These are phyloP conservation scores for Globisporangium polare DNA, from an alignment of 352 stramenopile genomes.

Conservation along the genomic window DNA sequence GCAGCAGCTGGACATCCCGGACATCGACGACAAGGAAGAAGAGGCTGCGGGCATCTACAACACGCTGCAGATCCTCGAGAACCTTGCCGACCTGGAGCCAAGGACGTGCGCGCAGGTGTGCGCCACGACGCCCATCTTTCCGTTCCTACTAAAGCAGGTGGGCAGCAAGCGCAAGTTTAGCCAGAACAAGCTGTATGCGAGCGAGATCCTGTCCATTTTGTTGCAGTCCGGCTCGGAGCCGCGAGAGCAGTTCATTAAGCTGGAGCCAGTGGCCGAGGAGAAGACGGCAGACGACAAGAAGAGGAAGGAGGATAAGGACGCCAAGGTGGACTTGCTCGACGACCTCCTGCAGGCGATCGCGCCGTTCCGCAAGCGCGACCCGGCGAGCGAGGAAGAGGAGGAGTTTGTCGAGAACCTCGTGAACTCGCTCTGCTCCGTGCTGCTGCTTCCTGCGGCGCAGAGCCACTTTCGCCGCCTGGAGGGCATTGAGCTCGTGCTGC, in stretches of 20 bases:
- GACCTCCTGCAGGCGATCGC: slow-evolving; percentile 87
- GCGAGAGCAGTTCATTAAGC: slow-evolving; percentile 30
- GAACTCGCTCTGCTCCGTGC: slow-evolving; percentile 76
- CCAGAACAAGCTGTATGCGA: slow-evolving; percentile 82
- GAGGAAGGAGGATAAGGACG: slow-evolving; percentile 5
- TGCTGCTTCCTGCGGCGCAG: slow-evolving; percentile 51
- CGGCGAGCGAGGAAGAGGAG: slow-evolving; percentile 75
- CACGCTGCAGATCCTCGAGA: slow-evolving; percentile 80
- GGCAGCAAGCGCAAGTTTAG: slow-evolving; percentile 30
- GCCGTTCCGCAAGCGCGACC: slow-evolving; percentile 85
- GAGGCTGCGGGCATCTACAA: slow-evolving; percentile 71
- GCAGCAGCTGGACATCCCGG: slow-evolving; percentile 25
- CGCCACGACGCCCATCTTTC: slow-evolving; percentile 43
- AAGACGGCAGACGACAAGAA: slow-evolving; percentile 10
- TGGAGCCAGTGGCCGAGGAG: slow-evolving; percentile 11
- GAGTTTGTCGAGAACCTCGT: slow-evolving; percentile 94
- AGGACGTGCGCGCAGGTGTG: slow-evolving; percentile 41
- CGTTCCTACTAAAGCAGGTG: slow-evolving; percentile 56
- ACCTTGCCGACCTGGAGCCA: slow-evolving; percentile 61
- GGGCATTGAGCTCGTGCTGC: slow-evolving; percentile 91
- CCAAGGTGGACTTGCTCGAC: slow-evolving; percentile 82
- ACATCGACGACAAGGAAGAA: slow-evolving; percentile 46
- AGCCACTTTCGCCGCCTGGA: slow-evolving; percentile 66
- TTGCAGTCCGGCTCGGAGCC: slow-evolving; percentile 51
- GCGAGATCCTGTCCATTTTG: slow-evolving; percentile 85